Conservation (phyloP, 306 rosid genomes). For the Vigna mungo region DNA sequence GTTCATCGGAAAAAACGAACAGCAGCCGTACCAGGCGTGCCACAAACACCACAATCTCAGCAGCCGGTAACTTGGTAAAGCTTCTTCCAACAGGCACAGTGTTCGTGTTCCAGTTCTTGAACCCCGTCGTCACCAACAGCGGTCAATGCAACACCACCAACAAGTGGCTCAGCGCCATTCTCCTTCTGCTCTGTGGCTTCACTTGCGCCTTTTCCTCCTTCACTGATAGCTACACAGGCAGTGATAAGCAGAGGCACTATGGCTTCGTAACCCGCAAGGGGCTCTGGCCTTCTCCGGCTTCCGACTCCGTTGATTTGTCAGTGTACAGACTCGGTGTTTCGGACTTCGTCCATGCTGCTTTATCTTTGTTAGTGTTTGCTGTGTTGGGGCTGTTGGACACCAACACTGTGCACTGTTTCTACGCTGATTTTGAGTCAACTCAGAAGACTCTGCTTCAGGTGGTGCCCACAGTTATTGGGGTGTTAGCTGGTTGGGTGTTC, state of each 20-base stretch:
- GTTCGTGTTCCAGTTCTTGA: constrained; percentile 73
- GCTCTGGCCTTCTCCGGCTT: constrained; percentile 63
- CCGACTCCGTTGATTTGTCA: constrained; percentile 48
- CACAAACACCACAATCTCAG: constrained; percentile 39
- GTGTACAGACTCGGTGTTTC: constrained; percentile 55
- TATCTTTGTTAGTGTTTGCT: constrained; percentile 62
- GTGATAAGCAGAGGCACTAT: constrained; percentile 58
- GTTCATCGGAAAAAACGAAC: background rate
- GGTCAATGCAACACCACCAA: constrained; percentile 62
- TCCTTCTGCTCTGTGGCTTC: constrained; percentile 57
- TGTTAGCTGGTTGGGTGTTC: constrained; percentile 56
- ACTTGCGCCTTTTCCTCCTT: constrained; percentile 70
- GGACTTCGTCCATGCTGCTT: constrained; percentile 74
- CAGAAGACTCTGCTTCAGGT: constrained; percentile 60
- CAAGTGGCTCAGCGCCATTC: constrained; percentile 51
- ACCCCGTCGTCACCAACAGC: constrained; percentile 67
- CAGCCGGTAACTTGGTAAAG: constrained; percentile 60
- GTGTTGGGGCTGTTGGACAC: constrained; percentile 67
- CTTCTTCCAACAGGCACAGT: constrained; percentile 88
- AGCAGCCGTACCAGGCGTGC: background rate
- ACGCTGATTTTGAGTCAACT: constrained; percentile 58
- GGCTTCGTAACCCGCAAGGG: constrained; percentile 66
- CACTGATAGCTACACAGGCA: constrained; percentile 74
- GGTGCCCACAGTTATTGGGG: constrained; percentile 68
- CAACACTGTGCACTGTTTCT: constrained; percentile 69